These are phyloP conservation scores for Lasiosphaeris hirsuta DNA, from an alignment of 495 filamentous ascomycete genomes.

Conservation along the genomic window DNA sequence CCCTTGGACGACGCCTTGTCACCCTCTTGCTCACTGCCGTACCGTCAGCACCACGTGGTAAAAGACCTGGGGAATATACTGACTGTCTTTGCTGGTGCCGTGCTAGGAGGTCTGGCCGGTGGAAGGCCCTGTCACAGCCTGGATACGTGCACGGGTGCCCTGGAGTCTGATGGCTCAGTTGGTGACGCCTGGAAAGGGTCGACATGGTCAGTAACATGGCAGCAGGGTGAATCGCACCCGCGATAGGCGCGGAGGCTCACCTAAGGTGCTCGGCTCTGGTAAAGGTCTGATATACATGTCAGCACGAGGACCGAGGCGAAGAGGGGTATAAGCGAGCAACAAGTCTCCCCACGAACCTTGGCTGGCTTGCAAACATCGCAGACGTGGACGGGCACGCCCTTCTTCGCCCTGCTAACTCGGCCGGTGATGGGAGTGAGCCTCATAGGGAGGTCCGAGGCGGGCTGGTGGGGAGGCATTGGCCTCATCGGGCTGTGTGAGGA, in stretches of 20 bases:
- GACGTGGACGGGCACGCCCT: constrained; percentile 73
- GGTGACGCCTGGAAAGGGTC: constrained; percentile 64
- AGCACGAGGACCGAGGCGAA: constrained; percentile 14
- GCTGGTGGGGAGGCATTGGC: constrained; percentile 34
- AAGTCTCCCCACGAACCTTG: constrained; percentile 48
- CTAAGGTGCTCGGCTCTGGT: constrained; percentile 84
- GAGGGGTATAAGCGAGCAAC: neutral
- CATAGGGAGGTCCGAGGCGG: constrained; percentile 40
- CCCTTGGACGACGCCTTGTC: constrained; percentile 28
- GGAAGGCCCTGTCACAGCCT: constrained; percentile 62
- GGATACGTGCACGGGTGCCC: constrained; percentile 62
- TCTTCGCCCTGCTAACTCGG: constrained; percentile 78
- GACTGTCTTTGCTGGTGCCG: constrained; percentile 84
- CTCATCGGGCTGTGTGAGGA: constrained; percentile 33
- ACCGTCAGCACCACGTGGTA: constrained; percentile 8
- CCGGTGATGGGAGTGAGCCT: constrained; percentile 68
- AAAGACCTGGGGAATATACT: constrained; percentile 28
- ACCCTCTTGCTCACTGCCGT: constrained; percentile 36
- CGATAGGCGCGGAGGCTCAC: constrained; percentile 37
- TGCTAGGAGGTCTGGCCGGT: constrained; percentile 69
- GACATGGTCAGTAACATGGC: neutral
- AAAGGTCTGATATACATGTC: constrained; percentile 55
- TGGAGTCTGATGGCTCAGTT: constrained; percentile 77
- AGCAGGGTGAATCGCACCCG: neutral
- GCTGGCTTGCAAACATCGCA: constrained; percentile 61